phyloP scores from a whole-genome alignment of 225 moss, liverwort and hornwort species.

The Bryoerythrophyllum caledonicum region DNA sequence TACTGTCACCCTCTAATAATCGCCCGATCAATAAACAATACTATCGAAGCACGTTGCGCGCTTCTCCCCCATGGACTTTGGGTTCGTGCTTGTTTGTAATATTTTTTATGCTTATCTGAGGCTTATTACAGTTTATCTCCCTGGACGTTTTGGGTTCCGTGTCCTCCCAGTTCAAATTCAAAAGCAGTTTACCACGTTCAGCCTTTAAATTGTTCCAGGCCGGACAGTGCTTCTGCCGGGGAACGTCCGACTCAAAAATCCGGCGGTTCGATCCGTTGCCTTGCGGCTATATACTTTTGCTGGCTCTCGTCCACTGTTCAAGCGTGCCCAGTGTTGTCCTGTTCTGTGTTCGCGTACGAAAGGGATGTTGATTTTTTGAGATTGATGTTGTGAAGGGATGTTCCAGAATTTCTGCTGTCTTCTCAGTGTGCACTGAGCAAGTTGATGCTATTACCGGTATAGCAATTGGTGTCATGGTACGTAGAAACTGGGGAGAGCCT shows the following conservation, averaged over 20 bases:
- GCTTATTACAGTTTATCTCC: background rate
- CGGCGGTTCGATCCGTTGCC: background rate
- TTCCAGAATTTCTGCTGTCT: too few relatives aligned
- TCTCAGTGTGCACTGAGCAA: too few relatives aligned
- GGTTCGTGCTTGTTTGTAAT: slow-evolving; percentile 4
- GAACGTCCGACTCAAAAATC: background rate
- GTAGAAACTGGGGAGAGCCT: too few relatives aligned
- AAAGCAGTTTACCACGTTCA: too few relatives aligned
- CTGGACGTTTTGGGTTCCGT: background rate
- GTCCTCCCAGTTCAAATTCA: background rate
- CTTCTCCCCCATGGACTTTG: background rate
- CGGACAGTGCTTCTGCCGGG: too few relatives aligned
- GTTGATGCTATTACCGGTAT: too few relatives aligned
- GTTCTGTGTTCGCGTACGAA: too few relatives aligned
- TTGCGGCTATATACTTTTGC: background rate
- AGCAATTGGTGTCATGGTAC: too few relatives aligned
- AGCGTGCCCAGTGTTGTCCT: background rate
- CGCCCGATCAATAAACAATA: slow-evolving; percentile 46
- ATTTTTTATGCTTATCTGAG: background rate
- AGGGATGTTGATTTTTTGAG: too few relatives aligned
- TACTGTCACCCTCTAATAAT: slow-evolving; percentile 36
- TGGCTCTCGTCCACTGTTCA: background rate
- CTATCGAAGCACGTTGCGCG: slow-evolving; percentile 9
- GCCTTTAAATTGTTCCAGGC: too few relatives aligned
- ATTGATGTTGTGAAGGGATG: too few relatives aligned